Base-by-base conservation (phyloP, 2,329 filamentous ascomycete genomes). In the Ophiocordyceps robertsii region DNA sequence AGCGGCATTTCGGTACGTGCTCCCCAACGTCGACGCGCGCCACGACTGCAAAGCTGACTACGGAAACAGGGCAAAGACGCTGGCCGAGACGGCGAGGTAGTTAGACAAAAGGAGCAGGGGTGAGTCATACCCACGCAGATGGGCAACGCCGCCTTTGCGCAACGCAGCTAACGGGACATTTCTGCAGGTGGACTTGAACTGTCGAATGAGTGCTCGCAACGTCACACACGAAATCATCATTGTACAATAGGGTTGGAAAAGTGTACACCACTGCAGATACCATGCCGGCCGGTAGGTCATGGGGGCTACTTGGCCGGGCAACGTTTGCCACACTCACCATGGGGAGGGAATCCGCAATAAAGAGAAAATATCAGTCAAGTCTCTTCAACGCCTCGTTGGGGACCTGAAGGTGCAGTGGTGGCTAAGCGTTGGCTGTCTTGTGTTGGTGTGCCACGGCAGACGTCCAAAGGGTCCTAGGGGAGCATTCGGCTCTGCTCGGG, bases 41-140 rank as follows among this genome's bases (percentile, higher is more conserved):
- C 1, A 12, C 8, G 21, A 10, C 29, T 4, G 8, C 4, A 4
- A 29, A 17, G 11, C 19, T 40, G 31, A 44, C 17, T 12, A 2
- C 13, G 24, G 13, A 14, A 12, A 7, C 47, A 80, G 77, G 83
- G 83, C 51, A 86, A 84, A 64, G 76, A 89, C 58, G 76, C 67
- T 30, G 80, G 80, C 3, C 60, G 70, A n/a, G 68, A 75, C 45
- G 81, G 77, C 39, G 77, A 72, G 37, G 80, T 89, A 47, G 66
- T 80, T 42, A 73, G 86, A 58, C 81, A 88, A 63, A 90, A 86
- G 65, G 82, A 90, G 50, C 78, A 76, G 50, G 84, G 84, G 82
- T 87, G 67, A 66, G 77, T 57, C 33, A 19, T 21, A 9, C 13
- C 17, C 35, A 14, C 19, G 14, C 33, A 36, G 14, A 16, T 24